These are phyloP conservation scores for Bocquillonia castaneifolia DNA, from an alignment of 441 rosid genomes.

Conservation along the genomic window DNA sequence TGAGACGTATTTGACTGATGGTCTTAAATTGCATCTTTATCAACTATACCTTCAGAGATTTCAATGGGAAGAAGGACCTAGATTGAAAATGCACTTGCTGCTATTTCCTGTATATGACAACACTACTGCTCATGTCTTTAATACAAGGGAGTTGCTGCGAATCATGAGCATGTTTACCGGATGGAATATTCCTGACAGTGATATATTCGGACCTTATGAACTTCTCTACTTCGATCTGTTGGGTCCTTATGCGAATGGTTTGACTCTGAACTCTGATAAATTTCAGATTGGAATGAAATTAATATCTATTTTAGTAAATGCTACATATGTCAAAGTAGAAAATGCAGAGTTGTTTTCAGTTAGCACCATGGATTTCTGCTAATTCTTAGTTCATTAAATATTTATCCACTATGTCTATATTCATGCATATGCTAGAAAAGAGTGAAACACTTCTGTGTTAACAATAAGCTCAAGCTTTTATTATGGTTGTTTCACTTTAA, in stretches of 20 bases:
- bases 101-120: conserved; percentile 51
- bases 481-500: neutral
- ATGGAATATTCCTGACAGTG: conserved; percentile 63
- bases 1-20: conserved; percentile 43
- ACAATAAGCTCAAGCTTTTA: neutral
- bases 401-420: neutral
- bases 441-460: neutral
- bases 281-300: neutral
- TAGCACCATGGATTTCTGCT: neutral
- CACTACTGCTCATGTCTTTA: conserved; percentile 44
- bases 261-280: conserved; percentile 30
- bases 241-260: conserved; percentile 61
- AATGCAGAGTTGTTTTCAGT: neutral
- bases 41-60: conserved; percentile 54
- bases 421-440: neutral
- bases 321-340: neutral
- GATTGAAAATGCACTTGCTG: conserved; percentile 63
- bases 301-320: neutral
- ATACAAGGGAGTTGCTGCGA: conserved; percentile 57
- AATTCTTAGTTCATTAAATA: neutral
- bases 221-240: conserved; percentile 60
- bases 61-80: conserved; percentile 71
- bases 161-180: conserved; percentile 60
- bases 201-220: conserved; percentile 89
- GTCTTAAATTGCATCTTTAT: conserved; percentile 44